phyloP scores from a whole-genome alignment of 169 alveolate genomes.

The Eimeria sp. region DNA sequence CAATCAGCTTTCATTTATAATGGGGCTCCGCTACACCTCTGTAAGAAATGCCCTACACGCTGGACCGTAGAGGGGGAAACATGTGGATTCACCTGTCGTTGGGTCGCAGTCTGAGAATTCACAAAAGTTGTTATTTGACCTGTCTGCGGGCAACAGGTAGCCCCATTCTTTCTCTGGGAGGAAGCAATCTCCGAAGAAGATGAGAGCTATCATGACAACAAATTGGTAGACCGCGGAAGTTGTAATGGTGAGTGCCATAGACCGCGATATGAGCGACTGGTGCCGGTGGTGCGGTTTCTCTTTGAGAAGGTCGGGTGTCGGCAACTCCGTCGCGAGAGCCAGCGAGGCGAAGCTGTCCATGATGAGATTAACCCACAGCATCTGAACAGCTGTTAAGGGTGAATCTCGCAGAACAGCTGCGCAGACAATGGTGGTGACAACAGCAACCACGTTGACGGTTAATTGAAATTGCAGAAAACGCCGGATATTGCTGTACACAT shows the following conservation, averaged over 20 bases:
- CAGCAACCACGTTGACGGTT: constrained; percentile 95
- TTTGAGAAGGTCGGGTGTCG: constrained; percentile 90
- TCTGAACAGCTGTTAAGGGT: constrained; percentile 90
- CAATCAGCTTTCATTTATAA: background rate
- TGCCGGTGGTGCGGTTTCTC: constrained; percentile 94
- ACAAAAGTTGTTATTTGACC: constrained; percentile 65
- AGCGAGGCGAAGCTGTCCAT: constrained; percentile 96
- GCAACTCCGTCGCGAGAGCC: constrained; percentile 97
- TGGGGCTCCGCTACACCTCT: background rate
- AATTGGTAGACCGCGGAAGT: constrained; percentile 87
- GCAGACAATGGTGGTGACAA: constrained; percentile 91
- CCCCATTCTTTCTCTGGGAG: constrained; percentile 89
- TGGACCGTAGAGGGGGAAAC: background rate
- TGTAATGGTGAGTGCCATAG: constrained; percentile 87
- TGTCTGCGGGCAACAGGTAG: constrained; percentile 66
- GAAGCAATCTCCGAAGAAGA: constrained; percentile 91
- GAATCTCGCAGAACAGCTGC: constrained; percentile 88
- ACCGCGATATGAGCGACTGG: constrained; percentile 91
- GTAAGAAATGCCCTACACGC: background rate
- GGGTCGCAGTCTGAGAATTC: constrained; percentile 83
- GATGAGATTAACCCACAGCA: constrained; percentile 92
- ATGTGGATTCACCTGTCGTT: constrained; percentile 27
- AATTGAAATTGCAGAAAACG: constrained; percentile 95
- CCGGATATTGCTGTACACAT: constrained; percentile 94
- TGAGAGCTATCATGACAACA: constrained; percentile 85